Percentiles rank a stretch among this genome's conserved stretches.
phyloP scores from a whole-genome alignment of 768 basidiomycete genomes.

The Leccinum barrowsii region DNA sequence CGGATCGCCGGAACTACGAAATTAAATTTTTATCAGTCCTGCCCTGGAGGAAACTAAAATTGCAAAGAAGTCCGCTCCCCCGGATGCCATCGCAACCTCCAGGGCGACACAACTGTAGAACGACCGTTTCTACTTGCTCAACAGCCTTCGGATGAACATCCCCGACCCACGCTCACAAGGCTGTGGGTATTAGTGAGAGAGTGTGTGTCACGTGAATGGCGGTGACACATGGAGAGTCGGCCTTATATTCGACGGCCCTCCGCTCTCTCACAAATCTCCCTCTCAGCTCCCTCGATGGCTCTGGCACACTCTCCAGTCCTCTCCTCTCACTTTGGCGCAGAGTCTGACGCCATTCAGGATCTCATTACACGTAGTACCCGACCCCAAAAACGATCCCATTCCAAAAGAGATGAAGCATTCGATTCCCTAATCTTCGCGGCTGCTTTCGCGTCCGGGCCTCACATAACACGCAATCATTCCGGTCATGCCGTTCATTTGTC shows the following conservation, averaged over 20 bases:
- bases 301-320: slow-evolving; percentile 28
- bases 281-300: slow-evolving; percentile 17
- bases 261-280: background rate
- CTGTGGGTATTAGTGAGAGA: background rate
- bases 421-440: slow-evolving; percentile 80
- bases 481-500: slow-evolving; percentile 72
- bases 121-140: background rate
- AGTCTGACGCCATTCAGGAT: slow-evolving; percentile 62
- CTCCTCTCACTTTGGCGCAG: slow-evolving; percentile 26
- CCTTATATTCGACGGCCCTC: slow-evolving; percentile 2
- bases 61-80: background rate
- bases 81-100: background rate
- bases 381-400: slow-evolving; percentile 35
- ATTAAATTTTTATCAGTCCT: background rate
- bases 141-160: background rate
- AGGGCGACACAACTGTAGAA: too few relatives aligned
- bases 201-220: slow-evolving; percentile 5
- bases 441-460: slow-evolving; percentile 68
- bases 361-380: slow-evolving; percentile 52
- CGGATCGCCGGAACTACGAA: background rate
- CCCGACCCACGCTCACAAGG: too few relatives aligned
- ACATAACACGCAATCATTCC: slow-evolving; percentile 83
- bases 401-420: slow-evolving; percentile 66
- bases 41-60: background rate
- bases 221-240: background rate